These are phyloP conservation scores for Porcisia deanei DNA, from an alignment of 208 protist species.

Conservation along the genomic window DNA sequence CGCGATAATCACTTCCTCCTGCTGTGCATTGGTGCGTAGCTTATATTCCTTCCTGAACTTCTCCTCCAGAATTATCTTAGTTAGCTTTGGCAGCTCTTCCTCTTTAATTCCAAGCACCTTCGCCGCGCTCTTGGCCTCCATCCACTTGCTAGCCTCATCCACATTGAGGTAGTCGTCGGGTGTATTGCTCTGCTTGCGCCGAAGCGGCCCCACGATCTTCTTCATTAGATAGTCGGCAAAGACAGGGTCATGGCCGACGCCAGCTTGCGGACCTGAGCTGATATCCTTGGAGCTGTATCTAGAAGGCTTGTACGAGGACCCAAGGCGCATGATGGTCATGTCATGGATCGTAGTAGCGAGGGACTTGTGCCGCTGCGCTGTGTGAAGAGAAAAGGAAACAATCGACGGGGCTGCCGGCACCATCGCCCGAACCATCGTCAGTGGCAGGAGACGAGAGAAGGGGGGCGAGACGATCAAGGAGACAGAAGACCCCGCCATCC, in stretches of 20 bases:
- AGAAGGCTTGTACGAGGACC: conserved; percentile 29
- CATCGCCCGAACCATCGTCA: not conserved
- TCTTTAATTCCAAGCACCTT: conserved; percentile 85
- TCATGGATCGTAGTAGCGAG: conserved; percentile 37
- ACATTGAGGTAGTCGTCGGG: conserved; percentile 74
- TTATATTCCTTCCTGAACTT: conserved; percentile 62
- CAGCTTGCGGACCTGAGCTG: conserved; percentile 29
- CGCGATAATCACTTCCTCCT: conserved; percentile 80
- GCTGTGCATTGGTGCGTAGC: conserved; percentile 52
- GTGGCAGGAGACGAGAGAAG: not conserved
- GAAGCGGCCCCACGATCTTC: conserved; percentile 54
- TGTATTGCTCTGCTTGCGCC: conserved; percentile 54
- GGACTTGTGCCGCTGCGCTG: conserved; percentile 32
- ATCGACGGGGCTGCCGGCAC: not conserved
- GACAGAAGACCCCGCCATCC: not conserved
- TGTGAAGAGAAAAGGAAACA: not conserved
- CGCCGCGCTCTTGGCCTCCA: conserved; percentile 75
- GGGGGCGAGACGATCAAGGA: not conserved
- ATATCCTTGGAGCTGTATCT: conserved; percentile 52
- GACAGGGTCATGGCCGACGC: conserved; percentile 43
- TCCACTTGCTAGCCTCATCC: conserved; percentile 80
- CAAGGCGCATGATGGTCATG: conserved; percentile 47
- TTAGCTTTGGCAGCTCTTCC: conserved; percentile 64
- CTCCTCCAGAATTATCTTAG: conserved; percentile 46
- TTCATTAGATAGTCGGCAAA: conserved; percentile 25